Percentiles rank a stretch among this genome's conserved stretches.
These are phyloP conservation scores for thale cress (Arabidopsis thaliana) DNA, from an alignment of 345 rosid genomes.

Conservation along the genomic window DNA sequence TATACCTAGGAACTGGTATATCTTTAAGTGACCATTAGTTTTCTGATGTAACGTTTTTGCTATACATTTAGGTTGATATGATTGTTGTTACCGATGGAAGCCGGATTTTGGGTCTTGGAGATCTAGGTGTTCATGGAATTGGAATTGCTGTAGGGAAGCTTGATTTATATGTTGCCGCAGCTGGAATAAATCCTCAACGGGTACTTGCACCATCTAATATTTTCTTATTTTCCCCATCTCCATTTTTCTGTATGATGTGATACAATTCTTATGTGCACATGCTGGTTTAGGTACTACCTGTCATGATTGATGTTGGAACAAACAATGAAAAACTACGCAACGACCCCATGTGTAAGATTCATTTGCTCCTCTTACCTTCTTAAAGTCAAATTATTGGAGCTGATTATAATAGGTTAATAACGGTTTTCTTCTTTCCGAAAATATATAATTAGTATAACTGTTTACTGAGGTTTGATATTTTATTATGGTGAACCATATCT, in stretches of 20 bases:
- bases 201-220: constrained; percentile 46
- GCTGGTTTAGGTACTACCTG: constrained; percentile 84
- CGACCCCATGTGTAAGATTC: constrained; percentile 78
- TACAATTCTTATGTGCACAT: constrained; percentile 27
- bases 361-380: constrained; percentile 28
- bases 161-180: constrained; percentile 97
- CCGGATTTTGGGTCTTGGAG: constrained; percentile 98
- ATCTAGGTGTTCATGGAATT: constrained; percentile 97
- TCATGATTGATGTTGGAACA: constrained; percentile 99
- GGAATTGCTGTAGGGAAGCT: constrained; percentile 96
- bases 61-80: constrained; percentile 86
- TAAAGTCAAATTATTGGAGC: not conserved
- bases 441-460: constrained; percentile 20
- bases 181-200: constrained; percentile 99
- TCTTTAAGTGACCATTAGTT: not conserved
- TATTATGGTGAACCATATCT: constrained; percentile 5
- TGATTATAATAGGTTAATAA: not conserved
- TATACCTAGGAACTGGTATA: constrained; percentile 4
- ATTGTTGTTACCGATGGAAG: constrained; percentile 99
- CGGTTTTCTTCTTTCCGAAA: not conserved
- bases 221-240: not conserved
- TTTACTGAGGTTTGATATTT: constrained; percentile 30
- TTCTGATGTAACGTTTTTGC: constrained; percentile 2
- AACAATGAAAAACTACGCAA: constrained; percentile 91
- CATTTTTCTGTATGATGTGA: constrained; percentile 13